phyloP scores from a whole-genome alignment of 2,329 filamentous ascomycete genomes.

The Lasiodiplodia hormozganensis region DNA sequence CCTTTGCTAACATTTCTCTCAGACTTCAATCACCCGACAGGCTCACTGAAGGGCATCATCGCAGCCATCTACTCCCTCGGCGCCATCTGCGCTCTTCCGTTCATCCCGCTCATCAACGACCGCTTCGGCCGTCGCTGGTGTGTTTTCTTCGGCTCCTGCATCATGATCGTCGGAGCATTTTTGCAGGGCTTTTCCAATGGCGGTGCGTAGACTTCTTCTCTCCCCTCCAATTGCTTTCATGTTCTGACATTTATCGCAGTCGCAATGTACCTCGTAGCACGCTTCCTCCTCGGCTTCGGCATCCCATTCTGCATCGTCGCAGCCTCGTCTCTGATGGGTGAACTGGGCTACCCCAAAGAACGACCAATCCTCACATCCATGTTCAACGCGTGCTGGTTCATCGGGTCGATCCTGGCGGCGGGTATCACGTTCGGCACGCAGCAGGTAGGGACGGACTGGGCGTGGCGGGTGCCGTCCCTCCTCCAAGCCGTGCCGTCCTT shows the following conservation, averaged over 20 bases:
- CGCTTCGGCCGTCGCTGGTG: constrained; percentile 36
- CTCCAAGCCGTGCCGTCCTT: constrained; percentile 68
- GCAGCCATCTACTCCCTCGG: constrained; percentile 38
- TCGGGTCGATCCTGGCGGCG: constrained; percentile 63
- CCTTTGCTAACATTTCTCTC: neutral
- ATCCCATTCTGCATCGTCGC: constrained; percentile 70
- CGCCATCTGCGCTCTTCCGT: constrained; percentile 36
- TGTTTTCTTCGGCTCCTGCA: constrained; percentile 27
- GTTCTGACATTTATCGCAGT: constrained; percentile 31
- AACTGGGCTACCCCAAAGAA: constrained; percentile 73
- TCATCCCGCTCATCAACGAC: constrained; percentile 38
- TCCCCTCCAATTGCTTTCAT: too few species aligned
- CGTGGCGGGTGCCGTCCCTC: constrained; percentile 71
- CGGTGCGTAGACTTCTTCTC: constrained; percentile 33
- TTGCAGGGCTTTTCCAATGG: constrained; percentile 48
- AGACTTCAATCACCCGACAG: constrained; percentile 37
- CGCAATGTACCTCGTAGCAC: constrained; percentile 63
- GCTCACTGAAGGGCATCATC: constrained; percentile 36
- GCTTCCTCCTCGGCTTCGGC: constrained; percentile 72
- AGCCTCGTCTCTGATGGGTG: constrained; percentile 68
- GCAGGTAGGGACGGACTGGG: constrained; percentile 66
- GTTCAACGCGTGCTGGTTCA: constrained; percentile 73
- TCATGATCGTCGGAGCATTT: constrained; percentile 28
- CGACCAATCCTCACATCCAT: constrained; percentile 69
- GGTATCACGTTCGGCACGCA: constrained; percentile 70